Base-by-base conservation (phyloP, 2,329 filamentous ascomycete species). In the Fusarium proliferatum region DNA sequence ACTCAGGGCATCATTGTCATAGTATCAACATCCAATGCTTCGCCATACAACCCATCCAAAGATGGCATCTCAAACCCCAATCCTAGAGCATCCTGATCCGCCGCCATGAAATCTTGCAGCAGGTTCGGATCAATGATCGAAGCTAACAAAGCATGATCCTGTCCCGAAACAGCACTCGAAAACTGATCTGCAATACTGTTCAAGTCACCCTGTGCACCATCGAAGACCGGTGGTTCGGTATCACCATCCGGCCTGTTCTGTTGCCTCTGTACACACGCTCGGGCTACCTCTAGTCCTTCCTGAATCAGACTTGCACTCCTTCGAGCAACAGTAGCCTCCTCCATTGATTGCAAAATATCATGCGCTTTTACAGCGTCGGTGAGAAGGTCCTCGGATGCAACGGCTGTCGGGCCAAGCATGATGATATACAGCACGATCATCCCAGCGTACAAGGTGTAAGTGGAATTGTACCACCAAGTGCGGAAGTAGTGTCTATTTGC, bases 351-450 rank as follows among this genome's bases (percentile, higher is more conserved):
- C 7, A 63, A 16, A 2, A 63, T 60, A 3, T 63, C 53, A 41
- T 60, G 36, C 3, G 53, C 53, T 23, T 59, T 63, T 4, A 26
- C 36, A 23, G 53, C 61, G 26, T 63, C 61, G 4, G 17, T 34
- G 11, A 63, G 41, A 10, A 60, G 23, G 1, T 63, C 53, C 6
- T 60, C 53, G 9, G 28, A n/a, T 9, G 51, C 30, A 13, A 49
- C n/a, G 12, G 49, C 13, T 26, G 49, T 46, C 12, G 39, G 34
- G 5, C 59, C 59, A 38, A 66, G 59, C 59, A 66, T 64, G 17
- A 66, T 36, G 21, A 66, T 64, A 11, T 66, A 64, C 13, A 66
- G 64, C 11, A 66, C 48, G 26, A 66, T 62, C 59, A 66, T 66
- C 6, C 64, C 59, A 3, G 59, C 59, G 19, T 66, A 64, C 7